Percentiles rank a stretch among this genome's conserved stretches.
Conservation (phyloP, 202 grass and related monocot genomes). For the Elaeis oleifera region DNA sequence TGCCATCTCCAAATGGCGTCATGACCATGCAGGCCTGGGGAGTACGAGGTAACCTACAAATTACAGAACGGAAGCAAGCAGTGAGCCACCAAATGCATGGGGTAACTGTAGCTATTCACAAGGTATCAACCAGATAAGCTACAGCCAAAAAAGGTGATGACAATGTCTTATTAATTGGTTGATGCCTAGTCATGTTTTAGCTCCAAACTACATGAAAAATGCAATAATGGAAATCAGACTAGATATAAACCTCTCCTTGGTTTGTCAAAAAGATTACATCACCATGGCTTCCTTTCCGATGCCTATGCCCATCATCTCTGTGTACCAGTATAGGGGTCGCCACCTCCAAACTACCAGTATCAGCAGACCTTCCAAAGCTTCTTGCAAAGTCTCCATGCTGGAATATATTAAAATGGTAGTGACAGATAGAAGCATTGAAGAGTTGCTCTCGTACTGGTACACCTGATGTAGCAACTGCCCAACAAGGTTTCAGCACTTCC, state of each 20-base stretch:
- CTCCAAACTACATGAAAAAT: too few species aligned
- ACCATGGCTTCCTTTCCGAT: conserved; percentile 84
- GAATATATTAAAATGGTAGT: conserved; percentile 70
- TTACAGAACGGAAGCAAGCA: not conserved
- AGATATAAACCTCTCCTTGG: conserved; percentile 61
- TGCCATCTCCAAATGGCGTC: conserved; percentile 83
- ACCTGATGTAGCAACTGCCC: conserved; percentile 94
- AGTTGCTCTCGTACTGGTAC: conserved; percentile 81
- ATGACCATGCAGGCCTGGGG: conserved; percentile 62
- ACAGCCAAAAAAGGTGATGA: too few species aligned
- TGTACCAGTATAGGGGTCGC: conserved; percentile 66
- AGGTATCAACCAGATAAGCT: too few species aligned
- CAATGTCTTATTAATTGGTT: too few species aligned
- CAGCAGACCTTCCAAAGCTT: conserved; percentile 67
- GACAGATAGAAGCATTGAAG: conserved; percentile 93
- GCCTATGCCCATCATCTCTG: conserved; percentile 82
- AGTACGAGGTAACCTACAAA: conserved; percentile 68
- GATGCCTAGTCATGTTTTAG: too few species aligned
- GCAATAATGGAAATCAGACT: not conserved
- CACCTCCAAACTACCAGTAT: conserved; percentile 63
- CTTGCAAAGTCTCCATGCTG: conserved; percentile 79
- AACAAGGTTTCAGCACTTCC: conserved; percentile 89
- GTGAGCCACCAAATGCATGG: too few species aligned
- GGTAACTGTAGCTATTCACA: too few species aligned
- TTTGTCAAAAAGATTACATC: conserved; percentile 91